These are phyloP conservation scores for Voacanga thouarsii DNA, from an alignment of 257 asterid species.

Conservation along the genomic window DNA sequence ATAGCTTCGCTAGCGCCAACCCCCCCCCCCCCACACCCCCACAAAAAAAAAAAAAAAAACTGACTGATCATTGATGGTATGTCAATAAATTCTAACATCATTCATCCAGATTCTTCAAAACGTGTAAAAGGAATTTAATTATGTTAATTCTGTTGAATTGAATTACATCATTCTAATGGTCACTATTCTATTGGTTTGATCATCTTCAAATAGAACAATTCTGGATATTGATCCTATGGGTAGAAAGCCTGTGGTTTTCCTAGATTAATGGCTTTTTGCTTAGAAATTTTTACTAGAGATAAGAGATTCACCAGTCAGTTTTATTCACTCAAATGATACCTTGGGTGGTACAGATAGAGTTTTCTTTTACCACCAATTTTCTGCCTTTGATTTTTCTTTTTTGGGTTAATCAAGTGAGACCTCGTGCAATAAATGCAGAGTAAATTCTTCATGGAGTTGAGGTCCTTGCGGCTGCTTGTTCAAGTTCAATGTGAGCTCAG, in stretches of 20 bases:
- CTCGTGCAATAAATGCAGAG: not conserved
- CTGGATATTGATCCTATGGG: not conserved
- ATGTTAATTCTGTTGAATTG: not conserved
- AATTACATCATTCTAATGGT: not conserved
- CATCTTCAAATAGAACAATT: not conserved
- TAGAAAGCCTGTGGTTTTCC: not conserved
- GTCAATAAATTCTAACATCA: not conserved
- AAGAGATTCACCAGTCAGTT: not conserved
- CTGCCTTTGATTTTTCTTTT: not conserved
- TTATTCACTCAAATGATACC: not conserved
- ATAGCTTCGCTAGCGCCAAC: not conserved
- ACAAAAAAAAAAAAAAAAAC: not conserved
- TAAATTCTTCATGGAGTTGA: not conserved
- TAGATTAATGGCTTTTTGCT: not conserved
- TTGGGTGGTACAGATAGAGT: not conserved
- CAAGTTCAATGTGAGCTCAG: not conserved
- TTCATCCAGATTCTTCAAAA: not conserved
- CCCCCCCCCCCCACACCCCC: not conserved
- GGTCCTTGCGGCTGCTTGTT: not conserved
- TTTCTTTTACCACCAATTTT: not conserved
- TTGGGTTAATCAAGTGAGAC: too few relatives aligned
- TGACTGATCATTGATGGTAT: not conserved
- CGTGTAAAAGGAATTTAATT: not conserved
- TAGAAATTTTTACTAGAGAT: not conserved
- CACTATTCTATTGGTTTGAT: not conserved